Evolutionary conservation across 768 basidiomycete genomes (phyloP), one percentile per base, ranked within the genome.

Genomic region (Macrocybe gigantea): DNA sequence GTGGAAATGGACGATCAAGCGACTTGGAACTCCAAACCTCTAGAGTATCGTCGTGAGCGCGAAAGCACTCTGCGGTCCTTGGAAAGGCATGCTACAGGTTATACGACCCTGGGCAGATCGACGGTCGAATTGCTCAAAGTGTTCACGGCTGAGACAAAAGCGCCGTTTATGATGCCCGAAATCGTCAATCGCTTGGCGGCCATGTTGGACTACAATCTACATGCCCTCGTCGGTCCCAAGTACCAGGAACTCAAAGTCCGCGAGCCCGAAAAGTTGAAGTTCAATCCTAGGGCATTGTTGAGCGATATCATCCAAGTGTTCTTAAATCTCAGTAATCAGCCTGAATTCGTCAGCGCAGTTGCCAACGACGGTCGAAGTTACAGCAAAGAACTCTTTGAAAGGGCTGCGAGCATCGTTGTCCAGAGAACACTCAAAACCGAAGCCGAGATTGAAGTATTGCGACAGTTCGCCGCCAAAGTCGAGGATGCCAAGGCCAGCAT

Each of bases 281-380:
- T 97, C 72, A 79, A 88, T 44, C 93, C 95, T 1, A 84, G 78
- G 59, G 76, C 74, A 32, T 72, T 98, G 32, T 74, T 99, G 32
- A 81, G 80, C 58, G 91, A 96, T 56, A 82, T 99, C 49, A 67
- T 97, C 38, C 85, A 93, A 63, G 85, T 98, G 30, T 97, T 89
- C 66, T 65, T 94, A 52, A 95, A 97, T 60, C 69, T 99, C 52
- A 85, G 87, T 53, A 80, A 85, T 48, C 83, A 85, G 59, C 72
- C 75, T 3, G 80, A 80, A 48, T 99, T 98, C 61, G 79, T 87
- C 32, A 73, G 75, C 30, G 93, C 91, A 6, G 88, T 98, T 34
- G 96, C 96, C 3, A 81, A 73, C n/a, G 96, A 99, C 57, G 96
- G 91, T 22, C 77, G 96, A 35, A 95, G 92, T 64, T 99, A 97